Base-by-base conservation (phyloP, 768 basidiomycete genomes). In the Fomitopsis serialis region DNA sequence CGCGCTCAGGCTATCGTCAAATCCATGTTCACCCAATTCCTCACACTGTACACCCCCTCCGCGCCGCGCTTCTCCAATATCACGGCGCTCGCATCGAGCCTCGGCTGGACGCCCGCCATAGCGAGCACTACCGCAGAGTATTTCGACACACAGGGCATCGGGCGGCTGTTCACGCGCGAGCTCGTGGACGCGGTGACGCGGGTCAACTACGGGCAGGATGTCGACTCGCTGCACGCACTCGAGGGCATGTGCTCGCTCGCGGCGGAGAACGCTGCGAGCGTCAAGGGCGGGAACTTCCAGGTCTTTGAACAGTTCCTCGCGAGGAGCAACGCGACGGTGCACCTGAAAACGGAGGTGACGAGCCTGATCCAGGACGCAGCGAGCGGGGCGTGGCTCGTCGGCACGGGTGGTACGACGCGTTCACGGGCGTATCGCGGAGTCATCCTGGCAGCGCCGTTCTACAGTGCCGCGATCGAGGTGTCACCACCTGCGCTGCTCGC, bases 401-500 rank as follows among this genome's bases (percentile, higher is more conserved):
- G 69, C 19, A 81, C 82, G 22, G 69, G 74, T 15, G 55, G 42
- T 23, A 35, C 46, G 22, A 47, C 42, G 37, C 56, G 46, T 52
- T 42, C 53, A 29, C 46, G 66, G 29, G 67, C 75, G 42, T 94
- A 91, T 65, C 81, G 78, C 63, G 83, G 82, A 2, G 79, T 98
- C 52, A 85, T 98, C 63, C 74, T 97, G 50, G 93, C 94, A 2
- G 85, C 92, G 1, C 96, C 96, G 2, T 89, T 84, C 74, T 84
- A 90, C 68, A 81, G 77, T 24, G 78, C 88, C 1, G 71, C 69
- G 13, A 86, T 91, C 57, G 62, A 63, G 5, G 66, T 89, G 23
- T 76, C 84, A 3, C 48, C 66, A 5, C 64, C 78, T 15, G 63
- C 77, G 17, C 66, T 87, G 27, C 64, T 78, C 4, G 67, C 74